Percentiles rank a stretch among this genome's conserved stretches.
phyloP scores from a whole-genome alignment of 2,329 filamentous ascomycete genomes.

The Hypoxylon sp. region DNA sequence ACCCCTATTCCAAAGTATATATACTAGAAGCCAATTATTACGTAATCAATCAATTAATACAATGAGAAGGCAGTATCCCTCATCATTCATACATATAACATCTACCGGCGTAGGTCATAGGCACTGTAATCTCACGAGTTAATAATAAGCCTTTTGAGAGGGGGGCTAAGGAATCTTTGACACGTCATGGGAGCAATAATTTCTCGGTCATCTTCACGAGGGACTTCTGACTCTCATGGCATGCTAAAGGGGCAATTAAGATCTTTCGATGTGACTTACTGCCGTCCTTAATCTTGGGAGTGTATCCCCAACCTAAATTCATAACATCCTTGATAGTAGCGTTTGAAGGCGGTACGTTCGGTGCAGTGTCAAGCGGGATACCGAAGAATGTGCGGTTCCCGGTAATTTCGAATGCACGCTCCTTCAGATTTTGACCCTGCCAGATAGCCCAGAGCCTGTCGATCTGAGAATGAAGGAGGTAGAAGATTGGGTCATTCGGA shows the following conservation, averaged over 20 bases:
- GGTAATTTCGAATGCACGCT: conserved; percentile 29
- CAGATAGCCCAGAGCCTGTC: conserved; percentile 41
- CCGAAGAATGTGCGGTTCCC: conserved; percentile 40
- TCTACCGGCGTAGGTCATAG: conserved; percentile 32
- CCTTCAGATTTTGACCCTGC: conserved; percentile 37
- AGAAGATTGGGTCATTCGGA: conserved; percentile 41
- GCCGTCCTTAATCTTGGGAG: conserved; percentile 31
- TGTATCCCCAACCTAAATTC: conserved; percentile 29
- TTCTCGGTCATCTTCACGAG: not conserved
- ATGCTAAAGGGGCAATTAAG: not conserved
- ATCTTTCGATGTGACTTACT: conserved; percentile 1
- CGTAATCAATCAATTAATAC: not conserved
- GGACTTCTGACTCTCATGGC: not conserved
- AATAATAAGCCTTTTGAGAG: not conserved
- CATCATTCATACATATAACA: conserved; percentile 40
- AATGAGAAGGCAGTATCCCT: not conserved
- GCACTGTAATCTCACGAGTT: conserved; percentile 9
- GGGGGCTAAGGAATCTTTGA: not conserved
- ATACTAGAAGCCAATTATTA: too few relatives aligned
- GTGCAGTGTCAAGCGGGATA: conserved; percentile 35
- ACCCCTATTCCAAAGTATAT: too few relatives aligned
- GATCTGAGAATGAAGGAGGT: conserved; percentile 39
- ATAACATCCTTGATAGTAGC: conserved; percentile 36
- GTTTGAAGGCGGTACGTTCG: conserved; percentile 33
- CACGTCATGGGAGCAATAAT: not conserved